These are phyloP conservation scores for Rhodotorula sp. DNA, from an alignment of 1,284 basidiomycete genomes.

Conservation along the genomic window DNA sequence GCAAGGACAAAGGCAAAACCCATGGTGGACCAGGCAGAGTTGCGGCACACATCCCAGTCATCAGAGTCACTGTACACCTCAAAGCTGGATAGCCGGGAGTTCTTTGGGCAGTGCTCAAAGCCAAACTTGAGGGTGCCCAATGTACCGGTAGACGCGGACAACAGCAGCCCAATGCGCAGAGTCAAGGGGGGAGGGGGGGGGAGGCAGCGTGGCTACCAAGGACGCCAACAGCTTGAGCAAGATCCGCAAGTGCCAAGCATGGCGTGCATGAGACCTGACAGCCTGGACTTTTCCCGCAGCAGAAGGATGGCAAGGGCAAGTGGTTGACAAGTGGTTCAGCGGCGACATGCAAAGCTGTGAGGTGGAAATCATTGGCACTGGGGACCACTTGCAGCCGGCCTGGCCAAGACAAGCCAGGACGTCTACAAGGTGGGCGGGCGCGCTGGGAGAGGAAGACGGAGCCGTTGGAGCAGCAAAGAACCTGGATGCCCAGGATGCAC, in stretches of 20 bases:
- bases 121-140: conserved; percentile 46
- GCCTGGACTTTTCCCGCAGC: conserved; percentile 13
- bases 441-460: conserved; percentile 49
- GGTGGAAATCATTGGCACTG: conserved; percentile 37
- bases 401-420: conserved; percentile 51
- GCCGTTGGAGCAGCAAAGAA: conserved; percentile 45
- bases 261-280: conserved; percentile 50
- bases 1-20: conserved; percentile 51
- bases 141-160: conserved; percentile 49
- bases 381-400: conserved; percentile 49
- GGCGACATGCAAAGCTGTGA: conserved; percentile 8
- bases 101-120: conserved; percentile 30
- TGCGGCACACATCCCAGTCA: conserved; percentile 41
- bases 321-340: background rate
- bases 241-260: conserved; percentile 47
- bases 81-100: conserved; percentile 6
- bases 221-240: conserved; percentile 43
- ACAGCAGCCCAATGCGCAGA: conserved; percentile 45
- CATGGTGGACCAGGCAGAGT: conserved; percentile 50
- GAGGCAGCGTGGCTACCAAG: conserved; percentile 48
- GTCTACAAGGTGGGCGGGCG: conserved; percentile 48
- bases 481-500: conserved; percentile 53
- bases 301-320: background rate
- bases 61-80: conserved; percentile 8
- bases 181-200: too few species aligned